Percentiles rank a stretch among this genome's conserved stretches.
Conservation (phyloP, 495 filamentous ascomycete species). For the Penicillium riverlandense region DNA sequence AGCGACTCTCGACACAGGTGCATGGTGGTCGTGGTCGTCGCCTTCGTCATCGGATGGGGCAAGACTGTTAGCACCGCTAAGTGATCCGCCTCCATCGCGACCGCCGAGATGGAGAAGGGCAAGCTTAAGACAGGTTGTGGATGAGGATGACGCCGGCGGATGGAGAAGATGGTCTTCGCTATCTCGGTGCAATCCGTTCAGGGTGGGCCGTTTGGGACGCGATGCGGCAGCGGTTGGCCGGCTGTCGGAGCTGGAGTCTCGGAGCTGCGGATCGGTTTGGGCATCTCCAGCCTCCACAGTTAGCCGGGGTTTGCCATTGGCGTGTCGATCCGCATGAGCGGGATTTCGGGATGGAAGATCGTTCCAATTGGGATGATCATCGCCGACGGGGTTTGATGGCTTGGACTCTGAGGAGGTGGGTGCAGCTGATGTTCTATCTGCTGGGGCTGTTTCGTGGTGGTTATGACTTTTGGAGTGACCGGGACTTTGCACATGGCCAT, state of each 20-base stretch:
- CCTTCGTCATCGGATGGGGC: conserved; percentile 35
- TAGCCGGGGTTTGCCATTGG: not conserved
- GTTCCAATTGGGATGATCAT: no score
- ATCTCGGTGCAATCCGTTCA: conserved; percentile 18
- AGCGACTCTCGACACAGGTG: not conserved
- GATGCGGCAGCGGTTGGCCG: not conserved
- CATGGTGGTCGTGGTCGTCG: conserved; percentile 11
- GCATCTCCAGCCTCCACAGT: conserved; percentile 1
- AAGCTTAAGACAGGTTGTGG: conserved; percentile 17
- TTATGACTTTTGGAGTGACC: conserved; percentile 1
- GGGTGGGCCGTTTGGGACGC: conserved; percentile 10
- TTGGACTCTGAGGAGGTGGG: no score
- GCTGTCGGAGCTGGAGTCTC: conserved; percentile 9
- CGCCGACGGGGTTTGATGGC: no score
- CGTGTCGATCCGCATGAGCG: no score
- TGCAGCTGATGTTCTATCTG: not conserved
- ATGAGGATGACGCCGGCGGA: conserved; percentile 16
- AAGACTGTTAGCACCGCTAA: conserved; percentile 35
- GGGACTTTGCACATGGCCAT: not conserved
- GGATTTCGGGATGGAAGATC: no score
- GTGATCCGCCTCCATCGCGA: conserved; percentile 38
- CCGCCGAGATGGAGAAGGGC: conserved; percentile 32
- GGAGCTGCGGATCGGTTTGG: conserved; percentile 2
- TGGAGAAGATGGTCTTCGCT: conserved; percentile 32
- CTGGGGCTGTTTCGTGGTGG: not conserved